phyloP scores from a whole-genome alignment of 1,284 basidiomycete species.

The Cryptococcus sp. region DNA sequence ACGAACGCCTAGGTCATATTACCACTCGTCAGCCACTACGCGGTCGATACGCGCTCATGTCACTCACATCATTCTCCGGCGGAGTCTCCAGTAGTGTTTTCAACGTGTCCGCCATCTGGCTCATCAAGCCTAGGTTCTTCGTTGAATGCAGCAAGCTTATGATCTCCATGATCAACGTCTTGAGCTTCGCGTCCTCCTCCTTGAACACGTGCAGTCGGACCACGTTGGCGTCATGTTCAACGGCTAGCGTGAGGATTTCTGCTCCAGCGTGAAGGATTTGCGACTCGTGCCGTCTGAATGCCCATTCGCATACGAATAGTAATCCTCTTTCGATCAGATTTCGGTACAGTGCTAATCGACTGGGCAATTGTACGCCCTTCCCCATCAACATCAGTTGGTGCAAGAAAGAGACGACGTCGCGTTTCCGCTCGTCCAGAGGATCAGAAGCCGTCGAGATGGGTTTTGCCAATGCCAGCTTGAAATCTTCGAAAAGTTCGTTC shows the following conservation, averaged over 20 bases:
- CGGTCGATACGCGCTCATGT: background rate
- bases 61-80: slow-evolving; percentile 53
- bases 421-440: slow-evolving; percentile 49
- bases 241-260: slow-evolving; percentile 80
- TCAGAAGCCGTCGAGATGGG: slow-evolving; percentile 27
- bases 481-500: slow-evolving; percentile 73
- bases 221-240: slow-evolving; percentile 89
- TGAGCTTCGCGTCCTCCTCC: slow-evolving; percentile 63
- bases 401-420: slow-evolving; percentile 78
- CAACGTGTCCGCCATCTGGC: slow-evolving; percentile 87
- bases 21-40: background rate
- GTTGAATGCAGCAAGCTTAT: slow-evolving; percentile 76
- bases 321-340: slow-evolving; percentile 85
- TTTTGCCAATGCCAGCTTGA: slow-evolving; percentile 61
- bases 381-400: slow-evolving; percentile 94
- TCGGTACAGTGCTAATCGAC: slow-evolving; percentile 85
- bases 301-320: slow-evolving; percentile 89
- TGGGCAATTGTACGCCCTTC: slow-evolving; percentile 89
- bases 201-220: slow-evolving; percentile 81
- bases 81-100: slow-evolving; percentile 75
- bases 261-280: slow-evolving; percentile 76
- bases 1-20: slow-evolving; percentile 54
- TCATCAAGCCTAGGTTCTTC: slow-evolving; percentile 82
- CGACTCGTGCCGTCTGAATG: slow-evolving; percentile 60
- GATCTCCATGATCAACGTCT: slow-evolving; percentile 71